These are phyloP conservation scores for Calonectria crousiana DNA, from an alignment of 2,329 filamentous ascomycete genomes.

Conservation along the genomic window DNA sequence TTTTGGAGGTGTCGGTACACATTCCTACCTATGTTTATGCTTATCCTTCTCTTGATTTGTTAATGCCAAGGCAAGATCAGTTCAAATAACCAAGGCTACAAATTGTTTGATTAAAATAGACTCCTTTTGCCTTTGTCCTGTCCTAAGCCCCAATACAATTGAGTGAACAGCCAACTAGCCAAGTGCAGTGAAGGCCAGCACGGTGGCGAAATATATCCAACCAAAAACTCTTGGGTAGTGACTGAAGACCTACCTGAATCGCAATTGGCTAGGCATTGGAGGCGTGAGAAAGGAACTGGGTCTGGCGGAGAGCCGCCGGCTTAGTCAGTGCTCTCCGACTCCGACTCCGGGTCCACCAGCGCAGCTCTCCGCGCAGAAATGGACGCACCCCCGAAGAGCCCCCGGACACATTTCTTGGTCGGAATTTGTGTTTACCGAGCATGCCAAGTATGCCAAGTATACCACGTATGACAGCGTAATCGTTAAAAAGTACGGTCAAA, in stretches of 20 bases:
- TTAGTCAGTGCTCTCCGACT: slow-evolving; percentile 20
- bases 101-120: slow-evolving; percentile 16
- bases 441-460: slow-evolving; percentile 1
- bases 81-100: not conserved
- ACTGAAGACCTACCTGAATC: not conserved
- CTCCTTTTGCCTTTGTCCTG: not conserved
- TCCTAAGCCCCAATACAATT: not conserved
- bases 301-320: slow-evolving; percentile 13
- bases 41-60: not conserved
- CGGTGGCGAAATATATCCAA: not conserved
- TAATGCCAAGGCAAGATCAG: not conserved
- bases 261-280: not conserved
- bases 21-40: not conserved
- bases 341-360: slow-evolving; percentile 17
- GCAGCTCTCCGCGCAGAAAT: slow-evolving; percentile 21
- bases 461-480: not conserved
- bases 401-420: not conserved
- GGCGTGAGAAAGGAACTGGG: not conserved
- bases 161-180: not conserved
- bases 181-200: not conserved
- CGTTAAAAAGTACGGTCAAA: not conserved
- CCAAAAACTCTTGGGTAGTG: not conserved
- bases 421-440: not conserved
- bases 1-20: slow-evolving; percentile 1
- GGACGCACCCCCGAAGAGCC: slow-evolving; percentile 4